Evolutionary conservation across 2,329 filamentous ascomycete genomes (phyloP).

Genomic region (Knufia fluminis): DNA sequence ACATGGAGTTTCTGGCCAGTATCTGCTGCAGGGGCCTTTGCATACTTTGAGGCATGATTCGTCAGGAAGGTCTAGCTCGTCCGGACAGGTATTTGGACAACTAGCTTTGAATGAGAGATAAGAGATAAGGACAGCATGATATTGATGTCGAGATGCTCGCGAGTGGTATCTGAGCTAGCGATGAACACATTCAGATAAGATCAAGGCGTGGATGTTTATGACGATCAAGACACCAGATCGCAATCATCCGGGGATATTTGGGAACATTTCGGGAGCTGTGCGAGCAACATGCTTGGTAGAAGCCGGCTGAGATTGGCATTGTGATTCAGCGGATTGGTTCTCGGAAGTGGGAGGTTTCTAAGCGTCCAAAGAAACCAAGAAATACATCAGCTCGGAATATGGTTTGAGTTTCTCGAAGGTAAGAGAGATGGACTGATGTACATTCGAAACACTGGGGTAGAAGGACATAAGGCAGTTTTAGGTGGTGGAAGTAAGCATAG

Average conservation of each 20-base stretch:
- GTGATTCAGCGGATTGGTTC: constrained; percentile 2
- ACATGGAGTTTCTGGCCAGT: constrained; percentile 10
- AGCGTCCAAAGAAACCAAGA: not conserved
- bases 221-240: not conserved
- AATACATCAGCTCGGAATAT: not conserved
- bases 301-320: not conserved
- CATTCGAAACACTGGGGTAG: not conserved
- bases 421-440: not conserved
- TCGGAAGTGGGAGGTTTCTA: not conserved
- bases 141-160: not conserved
- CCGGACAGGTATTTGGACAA: not conserved
- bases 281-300: not conserved
- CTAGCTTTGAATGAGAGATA: constrained; percentile 5
- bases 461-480: not conserved
- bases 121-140: constrained; percentile 10
- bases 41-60: constrained; percentile 7
- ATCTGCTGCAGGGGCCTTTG: constrained; percentile 11
- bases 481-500: constrained; percentile 4
- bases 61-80: not conserved
- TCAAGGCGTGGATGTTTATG: not conserved
- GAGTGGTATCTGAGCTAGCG: not conserved
- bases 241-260: not conserved
- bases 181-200: constrained; percentile 6
- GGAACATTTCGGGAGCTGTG: not conserved
- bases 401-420: not conserved